Evolutionary conservation across 208 protist species (phyloP), one percentile per base, ranked within the genome.

Genomic region (Leishmania aethiopica): DNA sequence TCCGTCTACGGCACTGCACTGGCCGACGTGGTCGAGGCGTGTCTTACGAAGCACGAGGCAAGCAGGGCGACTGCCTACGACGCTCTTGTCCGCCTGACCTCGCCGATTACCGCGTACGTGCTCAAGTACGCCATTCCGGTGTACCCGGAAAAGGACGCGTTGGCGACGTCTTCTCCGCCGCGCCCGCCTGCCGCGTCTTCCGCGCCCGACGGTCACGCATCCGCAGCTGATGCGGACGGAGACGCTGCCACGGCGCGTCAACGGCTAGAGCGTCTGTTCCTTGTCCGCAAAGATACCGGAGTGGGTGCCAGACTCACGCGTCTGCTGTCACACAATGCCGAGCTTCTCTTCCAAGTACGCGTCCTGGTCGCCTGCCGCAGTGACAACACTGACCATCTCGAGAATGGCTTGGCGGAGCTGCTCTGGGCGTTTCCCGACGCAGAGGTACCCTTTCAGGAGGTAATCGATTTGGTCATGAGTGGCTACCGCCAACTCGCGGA

Each of bases 21-120:
- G 28, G 80, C 91, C 37, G 76, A 85, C 3, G 79, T 91, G 3
- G 82, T 96, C 15, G 80, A 45, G 66, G 75, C 80, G 51, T 96
- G 93, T 55, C 90, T 96, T 2, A 66, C 78, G 42, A 96, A 96
- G 86, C 76, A 79, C 45, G 93, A 96, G 84, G 59, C 25, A 42
- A 64, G 75, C 19, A 90, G 93, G 1, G 90, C 90, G 3, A 89
- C 86, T 37, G 91, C 93, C 22, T 92, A 82, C 64, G 88, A 95
- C 32, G 72, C 95, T 15, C 87, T 96, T 32, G 89, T 89, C 11
- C 53, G 66, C 66, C 79, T 96, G 71, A 78, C 77, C 66, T 82
- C 85, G 5, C 81, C 83, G 2, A 78, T 96, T 45, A 81, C 87
- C 0, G 60, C 11, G 0, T 91, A 83, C 71, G 88, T 96, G 49